phyloP scores from a whole-genome alignment of 2,329 filamentous ascomycete genomes.

The Byssochlamys sp. region DNA sequence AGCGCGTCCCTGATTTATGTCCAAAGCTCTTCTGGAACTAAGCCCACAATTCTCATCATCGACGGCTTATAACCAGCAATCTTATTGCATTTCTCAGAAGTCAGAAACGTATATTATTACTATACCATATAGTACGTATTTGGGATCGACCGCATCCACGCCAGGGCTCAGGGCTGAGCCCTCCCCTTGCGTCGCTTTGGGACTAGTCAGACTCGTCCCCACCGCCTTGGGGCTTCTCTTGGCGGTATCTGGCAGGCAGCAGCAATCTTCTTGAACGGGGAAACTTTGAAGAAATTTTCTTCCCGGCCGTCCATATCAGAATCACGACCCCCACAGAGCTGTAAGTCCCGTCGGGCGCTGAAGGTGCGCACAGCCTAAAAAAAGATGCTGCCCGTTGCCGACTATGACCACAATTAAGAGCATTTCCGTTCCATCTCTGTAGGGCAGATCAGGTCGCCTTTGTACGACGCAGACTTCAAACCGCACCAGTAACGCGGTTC shows the following conservation, averaged over 20 bases:
- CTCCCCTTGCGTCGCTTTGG: constrained; percentile 16
- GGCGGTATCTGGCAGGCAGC: not conserved
- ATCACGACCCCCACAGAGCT: not conserved
- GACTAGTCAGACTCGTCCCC: constrained; percentile 14
- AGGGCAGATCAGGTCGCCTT: no score
- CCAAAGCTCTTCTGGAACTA: no score
- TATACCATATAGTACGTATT: no score
- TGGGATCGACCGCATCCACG: constrained; percentile 9
- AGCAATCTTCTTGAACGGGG: not conserved
- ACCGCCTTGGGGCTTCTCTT: not conserved
- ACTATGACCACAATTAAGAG: not conserved
- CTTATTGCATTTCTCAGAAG: no score
- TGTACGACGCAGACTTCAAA: not conserved
- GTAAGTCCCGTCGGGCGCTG: not conserved
- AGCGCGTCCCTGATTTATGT: no score
- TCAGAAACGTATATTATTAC: no score
- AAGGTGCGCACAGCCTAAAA: not conserved
- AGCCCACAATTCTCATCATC: no score
- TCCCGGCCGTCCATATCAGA: not conserved
- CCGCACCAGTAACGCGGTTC: not conserved
- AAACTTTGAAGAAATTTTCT: not conserved
- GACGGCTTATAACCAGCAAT: no score
- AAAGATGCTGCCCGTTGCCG: not conserved
- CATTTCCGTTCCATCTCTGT: not conserved
- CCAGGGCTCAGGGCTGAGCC: constrained; percentile 21